Percentiles rank a stretch among this genome's conserved stretches.
These are phyloP conservation scores for Prunus mira DNA, from an alignment of 306 rosid genomes.

Conservation along the genomic window DNA sequence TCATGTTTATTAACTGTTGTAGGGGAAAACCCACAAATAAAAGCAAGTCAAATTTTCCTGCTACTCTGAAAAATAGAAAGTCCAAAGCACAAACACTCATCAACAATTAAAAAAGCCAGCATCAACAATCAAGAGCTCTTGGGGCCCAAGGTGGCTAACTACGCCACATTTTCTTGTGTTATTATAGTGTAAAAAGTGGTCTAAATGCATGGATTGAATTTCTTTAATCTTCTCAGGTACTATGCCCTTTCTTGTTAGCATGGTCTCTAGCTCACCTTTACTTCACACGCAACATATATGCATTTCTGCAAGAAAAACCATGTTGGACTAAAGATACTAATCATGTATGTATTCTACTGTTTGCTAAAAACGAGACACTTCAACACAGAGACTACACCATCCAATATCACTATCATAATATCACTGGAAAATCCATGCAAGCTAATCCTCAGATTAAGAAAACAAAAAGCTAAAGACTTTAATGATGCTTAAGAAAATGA, in stretches of 20 bases:
- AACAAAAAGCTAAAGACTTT: not conserved
- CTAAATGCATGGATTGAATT: too few relatives aligned
- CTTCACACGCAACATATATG: not conserved
- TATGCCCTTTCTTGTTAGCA: slow-evolving; percentile 17
- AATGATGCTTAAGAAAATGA: not conserved
- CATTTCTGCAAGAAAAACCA: not conserved
- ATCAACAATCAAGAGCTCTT: too few relatives aligned
- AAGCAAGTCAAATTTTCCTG: too few relatives aligned
- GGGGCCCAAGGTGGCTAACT: too few relatives aligned
- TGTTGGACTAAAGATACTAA: not conserved
- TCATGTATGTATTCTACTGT: not conserved
- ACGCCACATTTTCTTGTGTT: too few relatives aligned
- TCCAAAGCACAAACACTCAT: too few relatives aligned
- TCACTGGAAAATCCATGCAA: not conserved
- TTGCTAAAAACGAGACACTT: not conserved
- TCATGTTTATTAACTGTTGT: too few relatives aligned
- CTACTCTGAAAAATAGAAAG: too few relatives aligned
- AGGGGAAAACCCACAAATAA: too few relatives aligned
- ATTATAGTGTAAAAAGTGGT: too few relatives aligned
- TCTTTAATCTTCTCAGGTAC: not conserved
- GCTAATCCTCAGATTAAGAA: not conserved
- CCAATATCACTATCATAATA: not conserved
- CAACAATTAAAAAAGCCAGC: too few relatives aligned
- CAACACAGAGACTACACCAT: not conserved
- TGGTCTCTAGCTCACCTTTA: not conserved